Base-by-base conservation (phyloP, 257 asterid genomes). In the Solanum ossicruentum region DNA sequence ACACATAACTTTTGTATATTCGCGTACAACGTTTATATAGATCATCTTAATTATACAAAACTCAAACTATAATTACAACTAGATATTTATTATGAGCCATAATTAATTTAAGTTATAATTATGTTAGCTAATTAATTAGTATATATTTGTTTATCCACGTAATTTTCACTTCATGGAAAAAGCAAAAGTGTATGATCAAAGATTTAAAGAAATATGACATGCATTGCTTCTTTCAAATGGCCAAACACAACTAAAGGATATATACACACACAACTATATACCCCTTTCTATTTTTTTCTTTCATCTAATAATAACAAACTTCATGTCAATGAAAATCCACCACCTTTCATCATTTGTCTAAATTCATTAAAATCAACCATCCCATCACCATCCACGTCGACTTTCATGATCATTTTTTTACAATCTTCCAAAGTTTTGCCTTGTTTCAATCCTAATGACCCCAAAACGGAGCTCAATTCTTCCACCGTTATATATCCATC, bases 331-430 rank as follows among this genome's bases (percentile, higher is more conserved):
- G 82, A 77, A 77, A 90, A 90, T 43, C 91, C 92, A 81, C 91
- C 92, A 11, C 91, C 84, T 85, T 90, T 90, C 91, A 90, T 90
- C 92, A 90, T 90, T 87, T 90, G 90, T 61, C 85, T 81, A 80
- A 90, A 90, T 80, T 90, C 92, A 28, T 85, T 88, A 21, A 63
- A 90, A 49, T 90, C 82, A 41, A 90, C 92, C 88, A 39, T 90
- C 0, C 91, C 92, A 84, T 90, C 92, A 28, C 92, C 92, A 79
- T 90, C 91, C 39, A 80, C 89, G n/a, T 90, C 92, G 1, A 90
- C 91, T 84, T 85, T 90, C 86, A 70, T 84, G 8, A 90, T 90
- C 91, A 90, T 90, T 75, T 17, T 60, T 81, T 82, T 86, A 54
- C 92, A 90, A 56, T 90, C 92, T 56, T 90, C 92, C 12, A 87